Conservation (phyloP, 176 grass and related monocot genomes). For the Secale cereale region DNA sequence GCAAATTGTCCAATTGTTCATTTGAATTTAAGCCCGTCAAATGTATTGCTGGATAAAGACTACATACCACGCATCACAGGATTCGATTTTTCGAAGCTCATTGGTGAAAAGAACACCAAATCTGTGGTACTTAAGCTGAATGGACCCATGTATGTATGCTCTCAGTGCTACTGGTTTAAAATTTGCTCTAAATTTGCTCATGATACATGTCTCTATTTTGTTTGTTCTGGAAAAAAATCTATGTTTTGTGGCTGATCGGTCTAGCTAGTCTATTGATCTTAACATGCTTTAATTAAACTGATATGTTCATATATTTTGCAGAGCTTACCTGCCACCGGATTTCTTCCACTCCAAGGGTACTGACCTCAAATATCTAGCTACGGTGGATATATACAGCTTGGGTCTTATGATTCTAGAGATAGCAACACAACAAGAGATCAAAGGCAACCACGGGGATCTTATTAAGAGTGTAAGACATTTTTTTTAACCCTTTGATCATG, state of each 20-base stretch:
- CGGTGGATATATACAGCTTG: background rate
- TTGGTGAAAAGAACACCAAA: background rate
- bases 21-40: background rate
- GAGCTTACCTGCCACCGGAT: background rate
- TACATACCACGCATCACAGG: background rate
- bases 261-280: background rate
- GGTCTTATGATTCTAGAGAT: background rate
- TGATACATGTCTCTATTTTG: background rate
- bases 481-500: background rate
- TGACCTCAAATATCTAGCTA: background rate
- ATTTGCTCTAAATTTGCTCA: background rate
- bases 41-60: background rate
- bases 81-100: background rate
- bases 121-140: background rate
- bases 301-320: background rate
- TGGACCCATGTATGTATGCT: background rate
- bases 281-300: background rate
- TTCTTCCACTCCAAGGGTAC: background rate
- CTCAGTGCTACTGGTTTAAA: background rate
- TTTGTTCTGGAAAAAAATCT: background rate
- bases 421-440: background rate
- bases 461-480: background rate
- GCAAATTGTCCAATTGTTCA: background rate
- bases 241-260: background rate
- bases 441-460: background rate